Evolutionary conservation across 371 early-diverging fungal species (phyloP).

Genomic region (Mortierella polycephala): DNA sequence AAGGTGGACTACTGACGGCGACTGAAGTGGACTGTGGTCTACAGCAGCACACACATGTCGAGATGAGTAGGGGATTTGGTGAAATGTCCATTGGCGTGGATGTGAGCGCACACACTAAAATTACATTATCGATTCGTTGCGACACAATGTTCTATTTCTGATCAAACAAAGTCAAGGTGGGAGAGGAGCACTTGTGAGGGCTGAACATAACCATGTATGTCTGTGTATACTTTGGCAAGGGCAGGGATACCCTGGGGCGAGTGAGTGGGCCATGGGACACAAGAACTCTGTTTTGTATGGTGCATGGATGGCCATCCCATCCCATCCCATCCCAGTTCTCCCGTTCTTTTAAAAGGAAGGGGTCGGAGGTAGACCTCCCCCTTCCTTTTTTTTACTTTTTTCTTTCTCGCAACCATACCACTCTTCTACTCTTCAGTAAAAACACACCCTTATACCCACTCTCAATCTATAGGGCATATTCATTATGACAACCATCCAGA

Average conservation of each 20-base stretch:
- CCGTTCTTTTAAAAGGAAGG: background rate
- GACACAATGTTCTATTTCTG: too few species aligned
- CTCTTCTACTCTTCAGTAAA: background rate
- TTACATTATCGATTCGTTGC: too few species aligned
- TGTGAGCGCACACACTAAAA: too few species aligned
- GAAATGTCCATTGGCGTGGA: background rate
- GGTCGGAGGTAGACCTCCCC: background rate
- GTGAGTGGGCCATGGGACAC: too few species aligned
- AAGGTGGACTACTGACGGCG: background rate
- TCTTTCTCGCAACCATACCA: background rate
- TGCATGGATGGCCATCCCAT: background rate
- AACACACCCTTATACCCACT: background rate
- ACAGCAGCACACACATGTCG: background rate
- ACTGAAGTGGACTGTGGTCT: background rate
- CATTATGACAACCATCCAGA: constrained; percentile 19
- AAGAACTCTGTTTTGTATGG: background rate
- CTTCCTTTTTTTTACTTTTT: background rate
- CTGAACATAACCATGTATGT: too few species aligned
- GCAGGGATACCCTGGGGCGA: too few species aligned
- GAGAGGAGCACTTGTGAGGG: too few species aligned
- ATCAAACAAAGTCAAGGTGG: too few species aligned
- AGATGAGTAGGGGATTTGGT: background rate
- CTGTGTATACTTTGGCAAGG: too few species aligned
- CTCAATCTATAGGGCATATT: constrained; percentile 1
- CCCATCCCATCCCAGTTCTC: background rate